Conservation (phyloP, 1,284 basidiomycete genomes). For the Ceratobasidium sp. region DNA sequence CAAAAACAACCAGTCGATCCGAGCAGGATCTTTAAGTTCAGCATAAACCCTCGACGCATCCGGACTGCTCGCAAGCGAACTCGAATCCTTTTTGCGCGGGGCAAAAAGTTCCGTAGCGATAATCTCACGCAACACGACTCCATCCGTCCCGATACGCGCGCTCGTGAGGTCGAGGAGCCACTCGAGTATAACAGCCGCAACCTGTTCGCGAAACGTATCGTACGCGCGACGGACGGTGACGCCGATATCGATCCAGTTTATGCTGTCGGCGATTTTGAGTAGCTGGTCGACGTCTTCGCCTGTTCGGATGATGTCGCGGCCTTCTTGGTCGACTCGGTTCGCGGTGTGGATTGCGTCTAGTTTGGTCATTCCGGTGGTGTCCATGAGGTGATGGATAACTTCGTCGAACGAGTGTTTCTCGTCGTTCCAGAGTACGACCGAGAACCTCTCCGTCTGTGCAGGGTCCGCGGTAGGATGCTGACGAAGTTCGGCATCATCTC, state of each 20-base stretch:
- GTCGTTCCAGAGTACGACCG: conserved; percentile 95
- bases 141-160: conserved; percentile 76
- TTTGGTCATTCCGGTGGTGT: conserved; percentile 72
- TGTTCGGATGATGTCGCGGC: conserved; percentile 89
- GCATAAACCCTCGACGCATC: conserved; percentile 62
- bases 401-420: conserved; percentile 97
- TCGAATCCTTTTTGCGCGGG: conserved; percentile 67
- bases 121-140: conserved; percentile 77
- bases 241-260: conserved; percentile 91
- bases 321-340: conserved; percentile 78
- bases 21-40: conserved; percentile 70
- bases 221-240: conserved; percentile 91
- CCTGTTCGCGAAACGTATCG: conserved; percentile 92
- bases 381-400: conserved; percentile 84
- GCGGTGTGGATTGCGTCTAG: conserved; percentile 78
- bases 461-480: conserved; percentile 80
- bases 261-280: conserved; percentile 83
- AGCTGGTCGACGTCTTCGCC: conserved; percentile 76
- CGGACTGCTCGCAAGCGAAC: conserved; percentile 56
- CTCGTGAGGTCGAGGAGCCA: conserved; percentile 88
- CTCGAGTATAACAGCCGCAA: conserved; percentile 85
- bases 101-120: conserved; percentile 80
- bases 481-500: conserved; percentile 77
- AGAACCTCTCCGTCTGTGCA: conserved; percentile 83
- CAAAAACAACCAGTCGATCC: conserved; percentile 81